phyloP scores from a whole-genome alignment of 2,329 filamentous ascomycete genomes.

The Penicillium aurantiogriseum region DNA sequence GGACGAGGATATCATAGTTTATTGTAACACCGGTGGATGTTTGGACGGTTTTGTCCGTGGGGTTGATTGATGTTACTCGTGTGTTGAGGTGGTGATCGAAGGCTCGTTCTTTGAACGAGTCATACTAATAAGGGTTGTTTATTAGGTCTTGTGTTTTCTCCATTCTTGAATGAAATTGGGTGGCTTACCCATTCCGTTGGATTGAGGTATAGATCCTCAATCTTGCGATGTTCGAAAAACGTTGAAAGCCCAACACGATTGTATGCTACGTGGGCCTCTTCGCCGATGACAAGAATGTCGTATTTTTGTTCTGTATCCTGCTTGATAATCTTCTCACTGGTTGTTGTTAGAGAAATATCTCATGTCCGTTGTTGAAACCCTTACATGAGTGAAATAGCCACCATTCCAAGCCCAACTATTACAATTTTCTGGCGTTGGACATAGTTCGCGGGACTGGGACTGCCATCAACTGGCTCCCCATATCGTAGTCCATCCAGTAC shows the following conservation, averaged over 20 bases:
- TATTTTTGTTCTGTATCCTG: constrained; percentile 77
- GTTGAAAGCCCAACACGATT: constrained; percentile 86
- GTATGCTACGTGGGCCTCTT: constrained; percentile 84
- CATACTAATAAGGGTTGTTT: constrained; percentile 53
- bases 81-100: constrained; percentile 76
- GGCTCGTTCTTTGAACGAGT: constrained; percentile 63
- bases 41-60: constrained; percentile 63
- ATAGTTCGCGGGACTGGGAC: constrained; percentile 8
- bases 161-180: background rate
- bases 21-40: constrained; percentile 70
- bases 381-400: constrained; percentile 84
- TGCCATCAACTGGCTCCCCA: constrained; percentile 25
- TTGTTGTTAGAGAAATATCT: constrained; percentile 2
- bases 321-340: constrained; percentile 83
- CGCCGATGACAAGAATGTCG: constrained; percentile 79
- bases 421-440: constrained; percentile 63
- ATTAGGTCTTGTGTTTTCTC: background rate
- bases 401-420: constrained; percentile 88
- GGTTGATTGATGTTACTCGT: constrained; percentile 65
- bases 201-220: constrained; percentile 87
- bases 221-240: constrained; percentile 81
- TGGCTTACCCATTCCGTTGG: constrained; percentile 71
- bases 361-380: constrained; percentile 37
- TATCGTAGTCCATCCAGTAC: constrained; percentile 30
- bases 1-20: constrained; percentile 74